Conservation (phyloP, 164 flowering plant genomes). For the Macadamia tetraphylla region DNA sequence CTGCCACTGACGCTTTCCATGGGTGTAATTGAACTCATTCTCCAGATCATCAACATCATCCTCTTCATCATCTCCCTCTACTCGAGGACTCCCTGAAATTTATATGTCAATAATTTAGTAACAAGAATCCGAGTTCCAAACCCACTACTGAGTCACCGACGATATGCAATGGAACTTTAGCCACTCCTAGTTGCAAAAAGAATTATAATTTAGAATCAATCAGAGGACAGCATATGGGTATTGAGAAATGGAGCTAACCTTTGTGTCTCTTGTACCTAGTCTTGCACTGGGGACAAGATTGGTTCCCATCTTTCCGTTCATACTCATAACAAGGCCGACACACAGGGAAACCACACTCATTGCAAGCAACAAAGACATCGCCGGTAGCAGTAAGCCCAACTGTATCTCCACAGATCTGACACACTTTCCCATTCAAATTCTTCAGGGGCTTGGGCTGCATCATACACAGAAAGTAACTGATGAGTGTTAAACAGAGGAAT, state of each 20-base stretch:
- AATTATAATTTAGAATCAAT: neutral
- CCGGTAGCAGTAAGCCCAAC: slow-evolving; percentile 69
- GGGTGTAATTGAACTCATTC: slow-evolving; percentile 71
- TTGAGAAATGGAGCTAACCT: slow-evolving; percentile 44
- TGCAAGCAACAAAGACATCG: slow-evolving; percentile 94
- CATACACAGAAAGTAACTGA: slow-evolving; percentile 4
- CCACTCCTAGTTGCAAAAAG: neutral
- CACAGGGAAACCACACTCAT: slow-evolving; percentile 97
- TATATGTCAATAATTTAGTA: slow-evolving; percentile 5
- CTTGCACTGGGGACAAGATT: slow-evolving; percentile 95
- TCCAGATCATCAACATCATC: slow-evolving; percentile 93
- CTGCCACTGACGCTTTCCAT: slow-evolving; percentile 61
- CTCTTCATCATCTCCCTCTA: slow-evolving; percentile 97
- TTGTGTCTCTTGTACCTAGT: slow-evolving; percentile 85
- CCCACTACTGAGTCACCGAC: neutral
- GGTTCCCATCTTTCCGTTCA: slow-evolving; percentile 92
- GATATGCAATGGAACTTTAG: neutral
- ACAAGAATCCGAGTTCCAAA: neutral
- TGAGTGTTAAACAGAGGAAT: neutral
- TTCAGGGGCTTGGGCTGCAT: slow-evolving; percentile 82
- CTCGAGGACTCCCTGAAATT: slow-evolving; percentile 83
- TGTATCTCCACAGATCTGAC: slow-evolving; percentile 95
- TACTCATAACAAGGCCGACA: slow-evolving; percentile 97
- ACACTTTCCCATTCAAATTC: slow-evolving; percentile 69
- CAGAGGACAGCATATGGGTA: neutral